Conservation (phyloP, 139 green algal species). For the Choricystis sp. region DNA sequence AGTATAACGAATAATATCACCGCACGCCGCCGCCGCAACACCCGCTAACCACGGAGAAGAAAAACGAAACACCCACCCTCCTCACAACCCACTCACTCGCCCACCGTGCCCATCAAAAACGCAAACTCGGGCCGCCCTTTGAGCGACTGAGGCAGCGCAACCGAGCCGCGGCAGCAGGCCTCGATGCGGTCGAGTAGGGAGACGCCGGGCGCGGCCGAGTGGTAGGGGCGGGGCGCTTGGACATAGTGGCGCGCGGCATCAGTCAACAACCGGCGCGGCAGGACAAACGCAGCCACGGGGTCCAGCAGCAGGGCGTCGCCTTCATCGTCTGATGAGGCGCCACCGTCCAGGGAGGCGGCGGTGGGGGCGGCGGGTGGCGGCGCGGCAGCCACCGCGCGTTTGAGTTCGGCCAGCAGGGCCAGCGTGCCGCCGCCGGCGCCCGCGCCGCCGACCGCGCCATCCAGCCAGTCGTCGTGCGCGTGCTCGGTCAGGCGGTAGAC, state of each 20-base stretch:
- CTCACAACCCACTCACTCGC: not conserved
- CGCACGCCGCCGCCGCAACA: too few relatives aligned
- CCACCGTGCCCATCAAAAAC: conserved; percentile 7
- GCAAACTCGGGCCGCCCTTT: conserved; percentile 13
- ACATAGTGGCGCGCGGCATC: conserved; percentile 30
- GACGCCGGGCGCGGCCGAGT: conserved; percentile 6
- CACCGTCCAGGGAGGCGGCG: not conserved
- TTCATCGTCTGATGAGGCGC: not conserved
- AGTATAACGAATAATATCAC: too few relatives aligned
- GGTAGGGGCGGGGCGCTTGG: conserved; percentile 10
- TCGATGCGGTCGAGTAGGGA: conserved; percentile 25
- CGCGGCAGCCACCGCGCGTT: conserved; percentile 13
- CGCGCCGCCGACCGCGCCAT: conserved; percentile 1
- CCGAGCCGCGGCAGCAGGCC: conserved; percentile 12
- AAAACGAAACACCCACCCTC: not conserved
- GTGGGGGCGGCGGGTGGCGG: too few relatives aligned
- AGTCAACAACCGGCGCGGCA: conserved; percentile 15
- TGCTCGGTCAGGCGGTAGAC: conserved; percentile 36
- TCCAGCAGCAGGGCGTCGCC: conserved; percentile 3
- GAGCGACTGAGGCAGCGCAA: conserved; percentile 17
- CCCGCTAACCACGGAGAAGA: too few relatives aligned
- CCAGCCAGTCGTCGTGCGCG: conserved; percentile 48
- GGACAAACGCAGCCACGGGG: conserved; percentile 16
- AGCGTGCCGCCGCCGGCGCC: conserved; percentile 15
- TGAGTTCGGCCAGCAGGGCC: conserved; percentile 25